These are phyloP conservation scores for Striga asiatica DNA, from an alignment of 257 asterid species.

Conservation along the genomic window DNA sequence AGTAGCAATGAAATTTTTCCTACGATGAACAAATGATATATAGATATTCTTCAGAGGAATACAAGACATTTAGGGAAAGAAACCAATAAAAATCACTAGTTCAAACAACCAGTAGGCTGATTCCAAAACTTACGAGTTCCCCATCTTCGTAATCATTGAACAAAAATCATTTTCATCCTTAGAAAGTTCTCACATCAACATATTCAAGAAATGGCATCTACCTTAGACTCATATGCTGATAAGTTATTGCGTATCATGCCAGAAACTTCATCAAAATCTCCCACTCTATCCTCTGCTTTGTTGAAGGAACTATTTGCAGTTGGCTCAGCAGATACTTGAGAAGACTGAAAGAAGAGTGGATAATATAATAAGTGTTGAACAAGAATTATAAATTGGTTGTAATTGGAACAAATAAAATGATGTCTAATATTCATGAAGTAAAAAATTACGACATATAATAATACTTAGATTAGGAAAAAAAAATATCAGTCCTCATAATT, in stretches of 20 bases:
- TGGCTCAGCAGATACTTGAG: slow-evolving; percentile 55
- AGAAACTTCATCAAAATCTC: slow-evolving; percentile 86
- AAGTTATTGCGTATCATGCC: slow-evolving; percentile 75
- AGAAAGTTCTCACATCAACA: slow-evolving; percentile 8
- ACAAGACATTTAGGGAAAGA: background rate
- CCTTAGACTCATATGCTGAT: slow-evolving; percentile 83
- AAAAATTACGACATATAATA: slow-evolving; percentile 6
- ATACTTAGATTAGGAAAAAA: too few species aligned
- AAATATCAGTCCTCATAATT: slow-evolving; percentile 8
- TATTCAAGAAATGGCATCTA: slow-evolving; percentile 21
- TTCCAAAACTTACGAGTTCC: background rate
- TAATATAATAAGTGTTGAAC: slow-evolving; percentile 13
- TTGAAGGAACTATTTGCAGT: slow-evolving; percentile 32
- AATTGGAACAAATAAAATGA: background rate
- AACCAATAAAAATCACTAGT: too few species aligned
- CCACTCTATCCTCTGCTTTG: slow-evolving; percentile 61
- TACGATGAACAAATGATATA: slow-evolving; percentile 7
- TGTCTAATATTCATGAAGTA: slow-evolving; percentile 5
- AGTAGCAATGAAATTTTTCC: background rate
- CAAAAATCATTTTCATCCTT: slow-evolving; percentile 1
- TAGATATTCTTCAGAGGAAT: background rate
- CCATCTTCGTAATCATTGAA: slow-evolving; percentile 3
- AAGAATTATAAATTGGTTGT: background rate
- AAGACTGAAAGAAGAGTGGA: slow-evolving; percentile 41
- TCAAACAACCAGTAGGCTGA: background rate